Conservation (phyloP, 345 rosid genomes). For the Melaleuca alternifolia region DNA sequence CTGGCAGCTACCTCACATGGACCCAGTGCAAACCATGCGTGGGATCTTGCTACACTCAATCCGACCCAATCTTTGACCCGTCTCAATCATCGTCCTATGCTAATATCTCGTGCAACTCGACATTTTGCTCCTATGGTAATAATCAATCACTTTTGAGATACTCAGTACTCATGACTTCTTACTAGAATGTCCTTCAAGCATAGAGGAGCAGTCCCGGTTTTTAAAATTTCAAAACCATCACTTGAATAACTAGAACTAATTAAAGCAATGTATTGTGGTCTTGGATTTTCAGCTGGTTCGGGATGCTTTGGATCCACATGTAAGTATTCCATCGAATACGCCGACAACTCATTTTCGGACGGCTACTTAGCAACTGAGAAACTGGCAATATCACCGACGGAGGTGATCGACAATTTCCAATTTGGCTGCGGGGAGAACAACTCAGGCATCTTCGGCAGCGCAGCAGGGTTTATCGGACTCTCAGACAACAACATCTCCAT, state of each 20-base stretch:
- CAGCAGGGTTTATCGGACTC: constrained; percentile 4
- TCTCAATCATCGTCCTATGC: constrained; percentile 2
- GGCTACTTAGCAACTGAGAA: constrained; percentile 4
- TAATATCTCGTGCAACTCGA: neutral
- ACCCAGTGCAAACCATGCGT: constrained; percentile 19
- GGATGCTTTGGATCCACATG: constrained; percentile 5
- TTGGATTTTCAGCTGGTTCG: neutral
- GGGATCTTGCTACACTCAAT: constrained; percentile 4
- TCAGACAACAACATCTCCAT: neutral
- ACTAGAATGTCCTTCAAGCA: neutral
- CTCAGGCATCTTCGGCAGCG: neutral
- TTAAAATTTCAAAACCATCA: neutral
- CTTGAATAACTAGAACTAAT: no score
- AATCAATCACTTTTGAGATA: neutral
- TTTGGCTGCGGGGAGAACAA: constrained; percentile 21
- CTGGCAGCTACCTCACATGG: constrained; percentile 21
- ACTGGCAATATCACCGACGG: neutral
- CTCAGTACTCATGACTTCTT: neutral
- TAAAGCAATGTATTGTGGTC: neutral
- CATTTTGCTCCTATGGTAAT: neutral
- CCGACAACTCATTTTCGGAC: neutral
- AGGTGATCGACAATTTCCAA: neutral
- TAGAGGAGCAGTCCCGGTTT: neutral
- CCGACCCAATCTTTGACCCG: constrained; percentile 7
- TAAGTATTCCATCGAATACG: neutral